Evolutionary conservation across 371 early-diverging fungal genomes (phyloP).

Genomic region (Syncephalastrum sp.): DNA sequence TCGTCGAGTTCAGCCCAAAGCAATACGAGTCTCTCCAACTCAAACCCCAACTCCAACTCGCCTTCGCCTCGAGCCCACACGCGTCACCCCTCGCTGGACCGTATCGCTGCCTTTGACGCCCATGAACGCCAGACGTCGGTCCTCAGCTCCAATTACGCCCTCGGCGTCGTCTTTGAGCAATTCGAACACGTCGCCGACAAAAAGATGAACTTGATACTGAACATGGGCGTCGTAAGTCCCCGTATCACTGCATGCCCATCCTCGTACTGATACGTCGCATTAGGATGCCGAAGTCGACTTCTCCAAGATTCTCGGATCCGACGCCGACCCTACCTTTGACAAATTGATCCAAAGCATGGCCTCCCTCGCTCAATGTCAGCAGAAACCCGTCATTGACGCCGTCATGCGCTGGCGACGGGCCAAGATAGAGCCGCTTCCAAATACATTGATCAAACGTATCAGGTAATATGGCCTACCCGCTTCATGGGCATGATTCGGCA

Average conservation of each 20-base stretch:
- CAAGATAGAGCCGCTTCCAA: constrained; percentile 64
- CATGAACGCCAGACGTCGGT: constrained; percentile 4
- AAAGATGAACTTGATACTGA: constrained; percentile 43
- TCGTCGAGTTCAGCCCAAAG: no score
- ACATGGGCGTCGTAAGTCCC: constrained; percentile 36
- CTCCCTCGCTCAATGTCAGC: constrained; percentile 79
- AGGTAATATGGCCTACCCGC: constrained; percentile 29
- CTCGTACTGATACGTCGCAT: background rate
- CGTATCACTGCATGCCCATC: background rate
- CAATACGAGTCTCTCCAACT: no score
- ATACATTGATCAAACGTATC: constrained; percentile 32
- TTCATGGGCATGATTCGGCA: background rate
- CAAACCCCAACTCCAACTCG: no score
- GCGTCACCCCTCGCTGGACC: no score
- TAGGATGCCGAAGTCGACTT: constrained; percentile 72
- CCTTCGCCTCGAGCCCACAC: no score
- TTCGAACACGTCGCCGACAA: constrained; percentile 43
- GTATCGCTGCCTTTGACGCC: no score
- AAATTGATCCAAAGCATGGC: constrained; percentile 77
- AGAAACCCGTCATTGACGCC: constrained; percentile 86
- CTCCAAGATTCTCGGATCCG: constrained; percentile 61
- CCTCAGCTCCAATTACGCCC: constrained; percentile 47
- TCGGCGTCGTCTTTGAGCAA: constrained; percentile 43
- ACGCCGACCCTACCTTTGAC: constrained; percentile 80
- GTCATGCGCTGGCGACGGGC: constrained; percentile 89